A percentile compares a stretch with the other conserved stretches of the same genome.
These are phyloP conservation scores for Seminavis robusta DNA, from an alignment of 108 stramenopile genomes.

Conservation along the genomic window DNA sequence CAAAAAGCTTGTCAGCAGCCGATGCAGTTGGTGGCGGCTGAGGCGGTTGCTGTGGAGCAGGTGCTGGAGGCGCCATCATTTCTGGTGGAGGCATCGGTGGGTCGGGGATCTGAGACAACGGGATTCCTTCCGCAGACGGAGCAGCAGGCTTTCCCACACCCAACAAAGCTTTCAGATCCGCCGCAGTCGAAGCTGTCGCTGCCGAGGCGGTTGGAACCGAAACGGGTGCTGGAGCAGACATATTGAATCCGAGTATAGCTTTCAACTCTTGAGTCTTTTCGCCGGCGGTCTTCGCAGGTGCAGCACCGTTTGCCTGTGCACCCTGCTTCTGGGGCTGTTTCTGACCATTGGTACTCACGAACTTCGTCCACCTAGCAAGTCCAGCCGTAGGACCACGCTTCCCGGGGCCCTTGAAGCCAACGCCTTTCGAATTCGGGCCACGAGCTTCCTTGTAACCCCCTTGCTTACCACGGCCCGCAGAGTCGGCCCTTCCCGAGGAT, in stretches of 20 bases:
- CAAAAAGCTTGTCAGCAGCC: constrained; percentile 64
- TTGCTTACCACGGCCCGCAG: constrained; percentile 29
- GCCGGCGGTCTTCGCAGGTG: constrained; percentile 8
- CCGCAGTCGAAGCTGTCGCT: constrained; percentile 15
- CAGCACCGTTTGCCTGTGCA: constrained; percentile 1
- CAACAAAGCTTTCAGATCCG: constrained; percentile 59
- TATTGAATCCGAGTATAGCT: constrained; percentile 37
- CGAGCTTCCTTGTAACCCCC: constrained; percentile 62
- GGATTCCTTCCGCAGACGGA: neutral
- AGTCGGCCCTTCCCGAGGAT: constrained; percentile 26
- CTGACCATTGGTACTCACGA: constrained; percentile 14
- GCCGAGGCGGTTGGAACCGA: neutral
- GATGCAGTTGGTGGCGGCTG: constrained; percentile 15
- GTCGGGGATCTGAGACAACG: too few species aligned
- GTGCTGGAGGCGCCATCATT: neutral
- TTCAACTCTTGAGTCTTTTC: constrained; percentile 26
- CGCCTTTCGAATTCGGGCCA: constrained; percentile 57
- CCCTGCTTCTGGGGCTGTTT: too few species aligned
- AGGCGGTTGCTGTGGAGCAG: neutral
- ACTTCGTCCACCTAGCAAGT: constrained; percentile 48
- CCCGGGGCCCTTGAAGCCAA: constrained; percentile 53
- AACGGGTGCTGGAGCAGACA: constrained; percentile 3
- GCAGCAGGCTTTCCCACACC: constrained; percentile 28
- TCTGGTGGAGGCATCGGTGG: constrained; percentile 8
- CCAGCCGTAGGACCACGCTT: constrained; percentile 56